Conservation (phyloP, 176 grass and related monocot species). For the Secale cereale region DNA sequence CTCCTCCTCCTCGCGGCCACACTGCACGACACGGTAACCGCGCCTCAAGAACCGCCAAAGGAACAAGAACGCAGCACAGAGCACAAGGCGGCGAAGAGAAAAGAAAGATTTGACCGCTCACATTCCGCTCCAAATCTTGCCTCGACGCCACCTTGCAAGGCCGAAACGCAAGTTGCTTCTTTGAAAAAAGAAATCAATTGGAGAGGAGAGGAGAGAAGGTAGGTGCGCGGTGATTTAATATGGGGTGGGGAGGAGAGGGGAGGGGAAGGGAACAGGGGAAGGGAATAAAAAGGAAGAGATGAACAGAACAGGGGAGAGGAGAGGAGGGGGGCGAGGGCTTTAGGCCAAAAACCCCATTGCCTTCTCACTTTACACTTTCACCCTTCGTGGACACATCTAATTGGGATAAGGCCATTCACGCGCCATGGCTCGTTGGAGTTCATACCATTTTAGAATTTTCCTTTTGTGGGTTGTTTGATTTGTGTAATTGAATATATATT, state of each 20-base stretch:
- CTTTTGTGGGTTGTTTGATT: neutral
- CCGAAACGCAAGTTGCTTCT: conserved; percentile 23
- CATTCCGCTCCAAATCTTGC: conserved; percentile 36
- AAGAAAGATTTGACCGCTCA: conserved; percentile 35
- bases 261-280: conserved; percentile 10
- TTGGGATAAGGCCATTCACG: neutral
- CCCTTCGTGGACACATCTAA: neutral
- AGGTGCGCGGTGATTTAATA: neutral
- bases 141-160: neutral
- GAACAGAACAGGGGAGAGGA: conserved; percentile 28
- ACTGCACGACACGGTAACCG: conserved; percentile 14
- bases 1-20: conserved; percentile 6
- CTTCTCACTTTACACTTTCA: neutral
- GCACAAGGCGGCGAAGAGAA: neutral
- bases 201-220: neutral
- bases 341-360: neutral
- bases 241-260: neutral
- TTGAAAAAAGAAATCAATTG: neutral
- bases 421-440: neutral
- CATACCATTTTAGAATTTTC: neutral
- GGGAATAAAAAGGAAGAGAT: conserved; percentile 23
- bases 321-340: neutral
- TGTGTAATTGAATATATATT: neutral
- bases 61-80: neutral
- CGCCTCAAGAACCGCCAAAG: conserved; percentile 15